A percentile compares a stretch with the other conserved stretches of the same genome.
Conservation (phyloP, 1,139 yeast species). For the Candida albicans region DNA sequence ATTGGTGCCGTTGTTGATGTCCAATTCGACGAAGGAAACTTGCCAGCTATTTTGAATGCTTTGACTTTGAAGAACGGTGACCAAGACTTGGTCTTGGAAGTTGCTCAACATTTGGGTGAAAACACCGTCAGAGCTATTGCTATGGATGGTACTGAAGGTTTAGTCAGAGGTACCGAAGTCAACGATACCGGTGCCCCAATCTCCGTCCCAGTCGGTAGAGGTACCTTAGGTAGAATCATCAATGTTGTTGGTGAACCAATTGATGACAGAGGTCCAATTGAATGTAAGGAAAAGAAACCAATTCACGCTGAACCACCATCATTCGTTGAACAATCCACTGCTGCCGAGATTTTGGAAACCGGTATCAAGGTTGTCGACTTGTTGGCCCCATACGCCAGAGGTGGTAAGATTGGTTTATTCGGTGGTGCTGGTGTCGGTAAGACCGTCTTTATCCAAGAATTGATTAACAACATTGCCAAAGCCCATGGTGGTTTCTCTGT, state of each 20-base stretch:
- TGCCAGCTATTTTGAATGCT: conserved; percentile 97
- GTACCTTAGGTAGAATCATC: conserved; percentile 97
- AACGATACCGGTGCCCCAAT: conserved; percentile 97
- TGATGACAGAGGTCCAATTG: conserved; percentile 99
- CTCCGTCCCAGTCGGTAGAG: conserved; percentile 98
- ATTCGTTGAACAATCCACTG: conserved; percentile 95
- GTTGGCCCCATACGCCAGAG: conserved; percentile 99
- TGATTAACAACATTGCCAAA: conserved; percentile 99
- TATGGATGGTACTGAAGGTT: conserved; percentile 99
- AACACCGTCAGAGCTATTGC: conserved; percentile 99
- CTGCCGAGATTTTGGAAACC: conserved; percentile 97
- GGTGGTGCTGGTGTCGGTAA: conserved; percentile 99
- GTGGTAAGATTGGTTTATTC: conserved; percentile 99
- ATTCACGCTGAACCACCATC: conserved; percentile 98
- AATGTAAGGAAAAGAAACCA: conserved; percentile 89
- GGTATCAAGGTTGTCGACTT: conserved; percentile 99
- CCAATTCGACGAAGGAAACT: conserved; percentile 95
- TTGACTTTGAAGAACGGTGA: conserved; percentile 77
- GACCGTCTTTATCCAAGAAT: conserved; percentile 99
- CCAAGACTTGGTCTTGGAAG: conserved; percentile 85
- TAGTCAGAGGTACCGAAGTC: conserved; percentile 94
- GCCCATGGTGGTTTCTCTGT: conserved; percentile 99
- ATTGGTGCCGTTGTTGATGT: conserved; percentile 99
- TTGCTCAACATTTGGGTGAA: conserved; percentile 99
- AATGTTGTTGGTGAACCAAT: conserved; percentile 99